Base-by-base conservation (phyloP, 139 green algal genomes). In the Zygnema circumcarinatum region DNA sequence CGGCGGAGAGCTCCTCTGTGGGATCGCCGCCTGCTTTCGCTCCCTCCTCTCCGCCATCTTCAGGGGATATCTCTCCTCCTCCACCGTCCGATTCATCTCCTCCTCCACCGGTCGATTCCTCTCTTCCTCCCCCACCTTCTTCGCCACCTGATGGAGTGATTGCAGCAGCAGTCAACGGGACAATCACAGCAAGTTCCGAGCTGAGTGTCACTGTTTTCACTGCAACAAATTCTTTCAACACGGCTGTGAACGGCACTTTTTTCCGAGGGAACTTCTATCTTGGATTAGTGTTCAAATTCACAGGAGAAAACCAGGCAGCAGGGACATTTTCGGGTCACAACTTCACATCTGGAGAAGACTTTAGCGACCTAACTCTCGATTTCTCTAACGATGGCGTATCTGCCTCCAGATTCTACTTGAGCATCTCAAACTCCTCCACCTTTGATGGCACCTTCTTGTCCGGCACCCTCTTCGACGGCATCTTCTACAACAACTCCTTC, bases 201-300 rank as follows among this genome's bases (percentile, higher is more conserved):
- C 7, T 62, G 47, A 62, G 16, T 16, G 16, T 62, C 16, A 62
- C 47, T 7, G 47, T 62, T 62, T 62, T 62, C 47, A 62, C 7
- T 25, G 47, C 47, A 7, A 7, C 31, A 1, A 81, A 81, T 81
- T 81, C 31, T 29, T 73, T 81, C 31, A 35, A 69, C 33, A 31
- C 7, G 16, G 16, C 7, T 62, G 47, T 62, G 16, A 38, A 53
- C 36, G 32, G 74, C 74, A 82, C 74, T 53, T 82, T 67, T 53
- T 82, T 82, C 74, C n/a, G 2, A 22, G 74, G 74, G 29, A 56
- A 7, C 2, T 82, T 82, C 36, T 82, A 47, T 53, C 74, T 52
- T 25, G 2, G 36, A 31, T 47, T 11, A 33, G 52, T 68, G 2
- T 82, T 82, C 74, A 82, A 82, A 42, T 2, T 82, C 25, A 78